Evolutionary conservation across 805 yeast genomes (phyloP).

Genomic region (Barnettozyma sucrosica): DNA sequence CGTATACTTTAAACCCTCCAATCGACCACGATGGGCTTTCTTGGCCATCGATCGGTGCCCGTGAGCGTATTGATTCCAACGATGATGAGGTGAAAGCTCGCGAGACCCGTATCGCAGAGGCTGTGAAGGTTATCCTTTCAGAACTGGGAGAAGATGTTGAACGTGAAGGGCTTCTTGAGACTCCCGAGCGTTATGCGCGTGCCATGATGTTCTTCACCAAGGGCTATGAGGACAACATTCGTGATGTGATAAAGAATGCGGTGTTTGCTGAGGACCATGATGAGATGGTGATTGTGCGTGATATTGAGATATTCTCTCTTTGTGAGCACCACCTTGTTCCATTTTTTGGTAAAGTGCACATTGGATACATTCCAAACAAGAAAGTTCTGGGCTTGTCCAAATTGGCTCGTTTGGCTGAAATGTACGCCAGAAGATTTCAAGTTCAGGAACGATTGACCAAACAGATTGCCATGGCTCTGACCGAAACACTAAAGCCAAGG

Average conservation of each 20-base stretch:
- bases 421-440: slow-evolving; percentile 92
- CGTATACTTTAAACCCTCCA: slow-evolving; percentile 78
- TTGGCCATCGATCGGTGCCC: slow-evolving; percentile 90
- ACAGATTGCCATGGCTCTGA: slow-evolving; percentile 93
- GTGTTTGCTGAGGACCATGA: slow-evolving; percentile 98
- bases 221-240: slow-evolving; percentile 92
- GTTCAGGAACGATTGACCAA: slow-evolving; percentile 97
- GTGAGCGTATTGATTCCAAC: slow-evolving; percentile 64
- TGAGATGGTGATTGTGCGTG: slow-evolving; percentile 97
- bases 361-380: slow-evolving; percentile 95
- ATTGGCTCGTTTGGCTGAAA: slow-evolving; percentile 92
- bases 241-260: slow-evolving; percentile 89
- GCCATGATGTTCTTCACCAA: slow-evolving; percentile 95
- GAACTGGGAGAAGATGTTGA: slow-evolving; percentile 89
- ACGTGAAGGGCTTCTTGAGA: slow-evolving; percentile 86
- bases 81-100: slow-evolving; percentile 61
- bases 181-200: slow-evolving; percentile 94
- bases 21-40: slow-evolving; percentile 87
- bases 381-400: slow-evolving; percentile 89
- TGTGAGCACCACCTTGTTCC: slow-evolving; percentile 99
- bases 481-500: slow-evolving; percentile 85
- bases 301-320: slow-evolving; percentile 83
- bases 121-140: slow-evolving; percentile 57
- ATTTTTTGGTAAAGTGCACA: slow-evolving; percentile 93
- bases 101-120: slow-evolving; percentile 73